phyloP scores from a whole-genome alignment of 495 filamentous ascomycete genomes.

The Antarctomyces pellizariae region DNA sequence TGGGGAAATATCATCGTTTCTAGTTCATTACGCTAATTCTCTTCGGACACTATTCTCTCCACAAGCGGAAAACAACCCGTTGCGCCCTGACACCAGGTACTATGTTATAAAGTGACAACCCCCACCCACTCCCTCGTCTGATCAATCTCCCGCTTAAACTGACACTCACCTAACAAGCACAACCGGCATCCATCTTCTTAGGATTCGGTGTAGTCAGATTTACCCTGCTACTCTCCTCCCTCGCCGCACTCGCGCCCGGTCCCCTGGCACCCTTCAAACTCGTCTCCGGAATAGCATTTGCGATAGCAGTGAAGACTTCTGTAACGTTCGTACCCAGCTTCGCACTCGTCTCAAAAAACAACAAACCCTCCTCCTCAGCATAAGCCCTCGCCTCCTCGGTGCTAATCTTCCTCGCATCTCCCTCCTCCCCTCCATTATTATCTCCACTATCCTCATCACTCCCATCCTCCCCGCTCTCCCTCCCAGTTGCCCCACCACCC shows the following conservation, averaged over 20 bases:
- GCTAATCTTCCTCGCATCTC: constrained; percentile 65
- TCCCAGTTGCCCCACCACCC: constrained; percentile 19
- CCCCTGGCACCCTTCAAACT: constrained; percentile 72
- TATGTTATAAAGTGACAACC: too few species aligned
- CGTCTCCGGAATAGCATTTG: constrained; percentile 88
- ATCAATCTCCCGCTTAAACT: too few species aligned
- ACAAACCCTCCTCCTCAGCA: constrained; percentile 75
- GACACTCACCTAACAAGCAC: too few species aligned
- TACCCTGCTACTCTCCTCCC: constrained; percentile 40
- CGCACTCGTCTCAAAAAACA: constrained; percentile 96
- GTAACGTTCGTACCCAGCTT: constrained; percentile 87
- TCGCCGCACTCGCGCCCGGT: constrained; percentile 25
- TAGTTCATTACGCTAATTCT: too few species aligned
- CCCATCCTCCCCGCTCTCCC: constrained; percentile 11
- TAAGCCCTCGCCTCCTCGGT: constrained; percentile 78
- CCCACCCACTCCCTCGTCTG: too few species aligned
- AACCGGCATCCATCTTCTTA: constrained; percentile 62
- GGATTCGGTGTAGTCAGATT: constrained; percentile 38
- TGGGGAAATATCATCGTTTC: too few species aligned
- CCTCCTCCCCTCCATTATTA: constrained; percentile 23
- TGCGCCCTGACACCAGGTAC: too few species aligned
- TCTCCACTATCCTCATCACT: constrained; percentile 18
- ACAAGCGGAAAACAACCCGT: too few species aligned
- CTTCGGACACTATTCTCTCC: too few species aligned
- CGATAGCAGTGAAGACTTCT: constrained; percentile 96